phyloP scores from a whole-genome alignment of 2,329 filamentous ascomycete genomes.

The Claviceps paspali region DNA sequence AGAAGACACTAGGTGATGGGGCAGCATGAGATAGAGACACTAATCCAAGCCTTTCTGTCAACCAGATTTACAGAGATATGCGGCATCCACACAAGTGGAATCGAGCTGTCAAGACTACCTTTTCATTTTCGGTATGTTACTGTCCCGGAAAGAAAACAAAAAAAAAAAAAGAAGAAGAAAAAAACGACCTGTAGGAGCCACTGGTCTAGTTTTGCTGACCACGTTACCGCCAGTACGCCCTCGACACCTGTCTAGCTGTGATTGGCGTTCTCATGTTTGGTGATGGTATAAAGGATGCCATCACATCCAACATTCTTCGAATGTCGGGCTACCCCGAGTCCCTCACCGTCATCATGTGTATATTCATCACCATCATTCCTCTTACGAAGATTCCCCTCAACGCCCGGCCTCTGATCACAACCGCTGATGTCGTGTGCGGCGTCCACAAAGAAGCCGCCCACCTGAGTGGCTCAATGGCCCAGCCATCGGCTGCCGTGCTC shows the following conservation, averaged over 20 bases:
- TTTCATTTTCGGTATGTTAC: conserved; percentile 65
- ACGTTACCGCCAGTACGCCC: conserved; percentile 48
- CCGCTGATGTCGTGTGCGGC: conserved; percentile 65
- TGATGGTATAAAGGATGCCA: conserved; percentile 70
- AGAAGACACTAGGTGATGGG: no score
- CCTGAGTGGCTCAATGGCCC: conserved; percentile 24
- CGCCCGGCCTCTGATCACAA: conserved; percentile 74
- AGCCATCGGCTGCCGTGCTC: conserved; percentile 25
- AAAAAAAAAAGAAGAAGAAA: no score
- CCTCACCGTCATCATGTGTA: conserved; percentile 64
- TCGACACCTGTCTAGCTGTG: conserved; percentile 71
- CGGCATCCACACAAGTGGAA: conserved; percentile 67
- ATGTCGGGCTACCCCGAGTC: conserved; percentile 57
- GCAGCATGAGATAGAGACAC: not conserved
- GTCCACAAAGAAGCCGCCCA: conserved; percentile 36
- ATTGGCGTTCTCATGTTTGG: conserved; percentile 91
- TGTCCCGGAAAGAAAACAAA: no score
- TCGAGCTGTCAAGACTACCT: conserved; percentile 62
- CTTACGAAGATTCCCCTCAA: conserved; percentile 91
- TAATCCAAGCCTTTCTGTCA: not conserved
- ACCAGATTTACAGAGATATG: conserved; percentile 47
- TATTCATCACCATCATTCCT: conserved; percentile 84
- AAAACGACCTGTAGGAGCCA: no score
- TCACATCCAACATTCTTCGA: conserved; percentile 77
- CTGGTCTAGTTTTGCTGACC: not conserved